Percentiles rank a stretch among this genome's conserved stretches.
Evolutionary conservation across 441 rosid genomes (phyloP).

Genomic region (Erodium texanum): DNA sequence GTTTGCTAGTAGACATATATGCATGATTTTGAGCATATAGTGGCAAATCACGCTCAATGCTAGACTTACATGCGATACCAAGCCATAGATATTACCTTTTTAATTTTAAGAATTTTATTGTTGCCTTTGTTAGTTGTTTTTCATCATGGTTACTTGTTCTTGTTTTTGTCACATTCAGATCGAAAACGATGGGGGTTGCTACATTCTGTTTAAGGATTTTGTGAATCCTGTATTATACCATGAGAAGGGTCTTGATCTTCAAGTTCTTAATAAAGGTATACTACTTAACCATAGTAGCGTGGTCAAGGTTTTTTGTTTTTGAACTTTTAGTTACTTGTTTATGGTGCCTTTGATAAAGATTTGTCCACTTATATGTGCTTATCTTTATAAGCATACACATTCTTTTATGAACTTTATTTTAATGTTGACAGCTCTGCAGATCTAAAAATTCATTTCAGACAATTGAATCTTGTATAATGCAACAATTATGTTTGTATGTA

Average conservation of each 20-base stretch:
- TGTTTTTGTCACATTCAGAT: constrained; percentile 31
- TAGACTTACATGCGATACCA: neutral
- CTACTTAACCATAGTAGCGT: constrained; percentile 7
- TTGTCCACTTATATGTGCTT: neutral
- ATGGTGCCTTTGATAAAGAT: neutral
- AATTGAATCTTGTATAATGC: neutral
- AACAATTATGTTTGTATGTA: neutral
- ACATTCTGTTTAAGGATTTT: constrained; percentile 50
- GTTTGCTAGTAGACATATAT: neutral
- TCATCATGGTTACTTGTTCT: constrained; percentile 4
- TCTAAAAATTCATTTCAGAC: too few species aligned
- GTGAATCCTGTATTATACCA: constrained; percentile 39
- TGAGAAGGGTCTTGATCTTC: constrained; percentile 46
- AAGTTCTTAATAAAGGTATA: constrained; percentile 55
- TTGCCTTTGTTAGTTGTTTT: constrained; percentile 4
- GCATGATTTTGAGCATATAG: neutral
- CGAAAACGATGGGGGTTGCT: constrained; percentile 35
- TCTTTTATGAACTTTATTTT: neutral
- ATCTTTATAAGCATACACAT: neutral
- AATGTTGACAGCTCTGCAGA: too few species aligned
- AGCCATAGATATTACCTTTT: neutral
- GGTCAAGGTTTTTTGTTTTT: neutral
- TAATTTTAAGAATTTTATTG: neutral
- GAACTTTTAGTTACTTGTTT: neutral
- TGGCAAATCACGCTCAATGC: neutral